Evolutionary conservation across 2,329 filamentous ascomycete species (phyloP), one percentile per base, ranked within the genome.

Genomic region (Paradendryphiella salina): DNA sequence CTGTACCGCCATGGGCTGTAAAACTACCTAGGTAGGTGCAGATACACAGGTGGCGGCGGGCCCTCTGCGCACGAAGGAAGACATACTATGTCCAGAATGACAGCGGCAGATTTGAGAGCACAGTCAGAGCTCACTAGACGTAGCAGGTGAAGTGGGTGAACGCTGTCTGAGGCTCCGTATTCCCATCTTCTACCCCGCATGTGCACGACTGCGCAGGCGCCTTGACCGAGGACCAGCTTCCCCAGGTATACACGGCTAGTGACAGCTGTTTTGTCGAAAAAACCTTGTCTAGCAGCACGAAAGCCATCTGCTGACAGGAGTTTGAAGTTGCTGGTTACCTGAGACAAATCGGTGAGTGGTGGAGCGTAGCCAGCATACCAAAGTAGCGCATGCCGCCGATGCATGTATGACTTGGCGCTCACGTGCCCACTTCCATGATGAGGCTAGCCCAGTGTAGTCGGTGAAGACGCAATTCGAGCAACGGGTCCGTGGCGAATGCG

Each of bases 301-400:
- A 42, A 50, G 46, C 54, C 56, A 57, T 55, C 61, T 65, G 60
- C 55, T 67, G 65, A 66, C 57, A 55, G 56, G 56, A 45, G 29
- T 40, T 41, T 51, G 55, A 51, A 56, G 57, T 31, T 53, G 60
- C 35, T 57, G 63, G 60, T 65, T 65, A 66, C 61, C 52, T 63
- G 52, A 64, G 59, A 60, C 58, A 66, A 65, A 65, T 48, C 50
- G 57, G 49, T 65, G 60, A 66, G 50, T 66, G 63, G 61, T 57
- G 47, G 58, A 59, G 56, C 50, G 45, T 11, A 34, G 33, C 54
- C 57, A 50, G 45, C 56, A 48, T 51, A 59, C 65, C 61, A 52
- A 65, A 68, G 60, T 54, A 47, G 64, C 58, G 54, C 53, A 54
- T 61, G 56, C 61, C 61, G 52, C 66, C 66, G 67, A 69, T 66